These are phyloP conservation scores for Colletotrichum trifolii DNA, from an alignment of 2,329 filamentous ascomycete species.

Conservation along the genomic window DNA sequence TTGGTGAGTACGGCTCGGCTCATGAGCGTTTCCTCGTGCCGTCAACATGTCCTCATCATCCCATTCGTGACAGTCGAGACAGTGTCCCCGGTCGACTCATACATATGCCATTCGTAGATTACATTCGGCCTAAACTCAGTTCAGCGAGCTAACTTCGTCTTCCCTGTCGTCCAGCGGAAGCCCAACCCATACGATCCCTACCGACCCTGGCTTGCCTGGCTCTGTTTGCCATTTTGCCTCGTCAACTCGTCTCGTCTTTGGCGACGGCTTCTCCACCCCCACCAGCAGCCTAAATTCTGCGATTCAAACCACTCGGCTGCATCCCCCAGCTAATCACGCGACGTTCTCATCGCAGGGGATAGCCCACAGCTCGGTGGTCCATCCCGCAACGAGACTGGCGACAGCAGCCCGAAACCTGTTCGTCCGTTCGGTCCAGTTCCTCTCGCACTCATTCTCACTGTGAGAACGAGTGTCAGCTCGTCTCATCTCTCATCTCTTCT, in stretches of 20 bases:
- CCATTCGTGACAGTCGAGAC: neutral
- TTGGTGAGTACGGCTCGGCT: neutral
- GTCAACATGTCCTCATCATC: conserved; percentile 5
- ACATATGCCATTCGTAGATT: conserved; percentile 14
- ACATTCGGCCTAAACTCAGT: conserved; percentile 23
- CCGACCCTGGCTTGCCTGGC: neutral
- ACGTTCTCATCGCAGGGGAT: conserved; percentile 12
- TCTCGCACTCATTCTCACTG: neutral
- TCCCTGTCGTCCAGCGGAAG: conserved; percentile 1
- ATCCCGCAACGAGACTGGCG: conserved; percentile 26
- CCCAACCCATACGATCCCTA: conserved; percentile 4
- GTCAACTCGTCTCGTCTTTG: neutral
- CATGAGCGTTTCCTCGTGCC: neutral
- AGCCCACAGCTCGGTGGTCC: conserved; percentile 16
- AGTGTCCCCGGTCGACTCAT: conserved; percentile 6
- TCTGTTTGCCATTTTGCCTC: conserved; percentile 25
- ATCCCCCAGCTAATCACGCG: conserved; percentile 24
- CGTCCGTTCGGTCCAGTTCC: neutral
- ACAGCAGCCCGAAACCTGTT: neutral
- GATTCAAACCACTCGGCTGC: conserved; percentile 11
- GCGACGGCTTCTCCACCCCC: conserved; percentile 8
- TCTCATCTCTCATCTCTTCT: conserved; percentile 5
- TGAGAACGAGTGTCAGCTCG: conserved; percentile 4
- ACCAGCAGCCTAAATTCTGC: conserved; percentile 26
- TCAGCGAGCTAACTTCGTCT: conserved; percentile 3